Percentiles rank a stretch among this genome's conserved stretches.
phyloP scores from a whole-genome alignment of 768 basidiomycete species.

The Rubroboletus pulcherrimus region DNA sequence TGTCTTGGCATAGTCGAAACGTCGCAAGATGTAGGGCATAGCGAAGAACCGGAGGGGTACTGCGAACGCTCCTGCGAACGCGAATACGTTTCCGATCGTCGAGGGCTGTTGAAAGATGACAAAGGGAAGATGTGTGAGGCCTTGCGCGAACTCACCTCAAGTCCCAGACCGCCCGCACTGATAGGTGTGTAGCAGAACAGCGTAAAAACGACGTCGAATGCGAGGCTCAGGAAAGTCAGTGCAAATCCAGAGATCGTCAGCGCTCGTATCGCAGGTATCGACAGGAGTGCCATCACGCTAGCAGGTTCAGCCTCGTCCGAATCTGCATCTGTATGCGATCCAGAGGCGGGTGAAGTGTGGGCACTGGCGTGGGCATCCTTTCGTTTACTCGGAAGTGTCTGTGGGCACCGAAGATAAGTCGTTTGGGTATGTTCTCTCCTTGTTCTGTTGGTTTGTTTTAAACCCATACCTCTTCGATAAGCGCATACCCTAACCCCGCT shows the following conservation, averaged over 20 bases:
- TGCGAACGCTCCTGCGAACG: constrained; percentile 46
- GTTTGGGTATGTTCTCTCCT: not conserved
- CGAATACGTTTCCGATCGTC: constrained; percentile 55
- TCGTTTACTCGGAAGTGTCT: constrained; percentile 21
- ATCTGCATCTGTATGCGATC: not conserved
- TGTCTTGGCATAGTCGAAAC: constrained; percentile 42
- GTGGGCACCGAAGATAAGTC: not conserved
- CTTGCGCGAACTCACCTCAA: constrained; percentile 37
- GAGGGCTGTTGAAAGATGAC: constrained; percentile 36
- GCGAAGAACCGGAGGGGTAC: constrained; percentile 46
- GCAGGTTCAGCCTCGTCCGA: constrained; percentile 10
- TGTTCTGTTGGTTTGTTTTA: not conserved
- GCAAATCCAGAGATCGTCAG: constrained; percentile 49
- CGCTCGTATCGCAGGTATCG: constrained; percentile 49
- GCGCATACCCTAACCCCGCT: constrained; percentile 9
- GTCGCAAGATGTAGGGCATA: constrained; percentile 50
- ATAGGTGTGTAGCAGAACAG: constrained; percentile 65
- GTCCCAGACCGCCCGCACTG: constrained; percentile 50
- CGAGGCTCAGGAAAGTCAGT: constrained; percentile 49
- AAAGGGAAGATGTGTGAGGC: not conserved
- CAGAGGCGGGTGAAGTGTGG: not conserved
- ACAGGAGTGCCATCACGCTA: constrained; percentile 36
- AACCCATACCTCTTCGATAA: constrained; percentile 21
- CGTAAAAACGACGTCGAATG: constrained; percentile 62
- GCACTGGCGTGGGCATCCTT: not conserved